Base-by-base conservation (phyloP, 345 rosid species). In the Lumnitzera racemosa region DNA sequence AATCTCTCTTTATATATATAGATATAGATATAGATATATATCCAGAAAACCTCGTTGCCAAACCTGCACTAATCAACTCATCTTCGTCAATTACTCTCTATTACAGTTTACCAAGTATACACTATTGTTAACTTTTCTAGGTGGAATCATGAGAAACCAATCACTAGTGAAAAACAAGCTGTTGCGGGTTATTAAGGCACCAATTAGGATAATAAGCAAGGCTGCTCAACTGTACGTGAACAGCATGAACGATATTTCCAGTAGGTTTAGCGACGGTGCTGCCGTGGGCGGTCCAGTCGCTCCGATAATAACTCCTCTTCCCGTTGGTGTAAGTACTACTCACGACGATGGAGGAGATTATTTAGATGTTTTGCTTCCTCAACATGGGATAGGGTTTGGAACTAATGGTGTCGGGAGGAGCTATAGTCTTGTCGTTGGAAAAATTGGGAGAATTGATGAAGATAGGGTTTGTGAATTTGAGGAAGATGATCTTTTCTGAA, bases 401-500 rank as follows among this genome's bases (percentile, higher is more conserved):
- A 3, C 4, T 27, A 27, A 5, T 27, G 31, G 3, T 5, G 31
- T 27, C 5, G 31, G 31, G 20, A 59, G 55, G 63, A 59, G 55
- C 24, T 15, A 8, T 11, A 59, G 55, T 29, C 23, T 59, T 49
- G 63, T 13, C 43, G 15, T 48, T 6, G 36, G 62, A 14, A 52
- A 43, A 12, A 47, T 15, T 17, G 62, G 62, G 20, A 59, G 62
- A 47, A 48, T 59, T 24, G 62, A 59, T 13, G 53, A 59, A 49
- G 62, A 48, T 49, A 14, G 49, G 62, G 29, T 36, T 8, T 47
- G 62, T 48, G 47, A 20, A 29, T 59, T 47, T 2, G 46, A 59
- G 24, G 62, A 59, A 27, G 31, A 27, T 2, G 31, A 27, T 27
- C 5, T 27, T 5, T 2, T 27, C 5, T 0, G 31, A 27, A 27